These are phyloP conservation scores for Hirschioporus abietinus DNA, from an alignment of 768 basidiomycete genomes.

Conservation along the genomic window DNA sequence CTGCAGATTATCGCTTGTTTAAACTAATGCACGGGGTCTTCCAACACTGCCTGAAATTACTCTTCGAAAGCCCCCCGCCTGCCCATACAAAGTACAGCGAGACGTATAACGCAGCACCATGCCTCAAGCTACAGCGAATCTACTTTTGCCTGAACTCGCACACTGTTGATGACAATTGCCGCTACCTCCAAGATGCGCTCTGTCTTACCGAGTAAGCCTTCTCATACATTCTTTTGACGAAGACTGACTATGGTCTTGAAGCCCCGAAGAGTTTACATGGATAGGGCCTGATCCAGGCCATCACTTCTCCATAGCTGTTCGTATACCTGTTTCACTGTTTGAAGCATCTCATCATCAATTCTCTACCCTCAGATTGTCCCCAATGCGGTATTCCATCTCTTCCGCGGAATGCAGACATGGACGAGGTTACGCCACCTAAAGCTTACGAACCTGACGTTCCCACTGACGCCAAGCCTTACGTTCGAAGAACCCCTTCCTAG, in stretches of 20 bases:
- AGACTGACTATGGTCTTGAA: conserved; percentile 17
- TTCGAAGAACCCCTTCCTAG: conserved; percentile 15
- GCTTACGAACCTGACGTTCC: conserved; percentile 44
- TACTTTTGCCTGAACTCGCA: conserved; percentile 37
- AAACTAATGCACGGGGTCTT: conserved; percentile 23
- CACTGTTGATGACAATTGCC: conserved; percentile 23
- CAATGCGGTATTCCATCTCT: conserved; percentile 31
- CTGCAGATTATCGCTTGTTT: conserved; percentile 23
- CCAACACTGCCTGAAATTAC: conserved; percentile 16
- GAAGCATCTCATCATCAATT: neutral
- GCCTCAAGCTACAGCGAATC: conserved; percentile 12
- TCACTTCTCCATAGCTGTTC: conserved; percentile 56
- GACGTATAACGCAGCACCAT: too few species aligned
- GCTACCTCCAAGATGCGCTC: conserved; percentile 28
- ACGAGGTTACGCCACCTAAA: conserved; percentile 38
- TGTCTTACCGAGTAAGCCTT: conserved; percentile 31
- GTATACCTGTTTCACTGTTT: conserved; percentile 17
- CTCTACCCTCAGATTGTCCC: conserved; percentile 36
- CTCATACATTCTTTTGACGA: neutral
- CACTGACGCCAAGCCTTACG: conserved; percentile 11
- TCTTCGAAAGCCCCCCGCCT: neutral
- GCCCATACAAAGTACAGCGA: neutral
- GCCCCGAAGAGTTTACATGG: conserved; percentile 49
- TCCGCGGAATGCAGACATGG: conserved; percentile 37
- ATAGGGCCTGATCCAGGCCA: conserved; percentile 57